Base-by-base conservation (phyloP, 2,329 filamentous ascomycete species). In the Camillea tinctor region DNA sequence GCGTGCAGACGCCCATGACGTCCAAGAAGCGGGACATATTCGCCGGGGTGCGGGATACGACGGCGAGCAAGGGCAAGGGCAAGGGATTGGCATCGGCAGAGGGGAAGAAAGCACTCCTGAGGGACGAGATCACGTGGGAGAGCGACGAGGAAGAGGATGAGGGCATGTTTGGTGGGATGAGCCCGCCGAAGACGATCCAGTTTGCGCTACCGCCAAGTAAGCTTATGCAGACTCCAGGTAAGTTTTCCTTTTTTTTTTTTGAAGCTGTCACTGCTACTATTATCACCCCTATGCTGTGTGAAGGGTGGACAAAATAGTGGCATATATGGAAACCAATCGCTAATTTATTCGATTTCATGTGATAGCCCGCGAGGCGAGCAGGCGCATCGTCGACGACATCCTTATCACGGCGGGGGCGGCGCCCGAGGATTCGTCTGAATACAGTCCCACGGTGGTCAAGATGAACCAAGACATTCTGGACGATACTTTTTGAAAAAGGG, bases 131-230 rank as follows among this genome's bases (percentile, higher is more conserved):
- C 59, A 82, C 81, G 19, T 95, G 92, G 88, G 89, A 93, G 56
- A 90, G 88, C 68, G 89, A 93, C 62, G 88, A 90, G 24, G 88
- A 90, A 24, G 85, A 87, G 9, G 85, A 88, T 54, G 85, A 85
- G 17, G 77, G 81, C 50, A 82, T 85, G 5, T 88, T 89, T 60
- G 84, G 84, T 6, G 91, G 88, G 5, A 89, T 93, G 76, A 97
- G 92, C 70, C 95, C 95, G 24, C 95, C 95, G 0, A 98, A 98
- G 80, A 95, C 92, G 11, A 93, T 96, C 61, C 90, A 93, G 70
- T 96, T 96, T 74, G 88, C 90, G 51, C 77, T 96, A 53, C 90
- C 90, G 55, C 89, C 89, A 56, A 90, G 88, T 49, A 88, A 90
- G 71, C 77, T 96, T 21, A 75, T 94, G 73, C 91, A 93, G 73